Evolutionary conservation across 1,284 basidiomycete species (phyloP).

Genomic region (Caloboletus inedulis): DNA sequence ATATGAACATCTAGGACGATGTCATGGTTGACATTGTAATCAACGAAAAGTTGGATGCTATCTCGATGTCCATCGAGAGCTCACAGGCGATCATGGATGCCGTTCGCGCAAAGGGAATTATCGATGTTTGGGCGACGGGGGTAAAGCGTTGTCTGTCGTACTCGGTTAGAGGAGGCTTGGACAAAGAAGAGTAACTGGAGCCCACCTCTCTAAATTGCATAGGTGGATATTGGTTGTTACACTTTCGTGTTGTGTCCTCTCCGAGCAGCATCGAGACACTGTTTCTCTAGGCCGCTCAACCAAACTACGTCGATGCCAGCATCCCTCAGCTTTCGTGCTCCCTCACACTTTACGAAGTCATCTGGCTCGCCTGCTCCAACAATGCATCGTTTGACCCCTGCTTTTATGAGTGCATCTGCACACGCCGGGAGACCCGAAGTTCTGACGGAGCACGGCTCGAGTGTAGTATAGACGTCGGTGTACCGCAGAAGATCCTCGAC

Average conservation of each 20-base stretch:
- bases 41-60: constrained; percentile 29
- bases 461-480: constrained; percentile 87
- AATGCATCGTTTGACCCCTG: constrained; percentile 72
- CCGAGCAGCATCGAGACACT: constrained; percentile 77
- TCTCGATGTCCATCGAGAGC: constrained; percentile 44
- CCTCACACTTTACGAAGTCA: constrained; percentile 94
- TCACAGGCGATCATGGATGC: constrained; percentile 32
- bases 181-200: background rate
- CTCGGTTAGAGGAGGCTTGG: constrained; percentile 1
- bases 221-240: background rate
- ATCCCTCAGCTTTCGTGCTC: constrained; percentile 71
- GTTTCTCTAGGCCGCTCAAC: constrained; percentile 65
- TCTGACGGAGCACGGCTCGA: constrained; percentile 94
- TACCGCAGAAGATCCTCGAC: constrained; percentile 50
- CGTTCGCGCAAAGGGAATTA: constrained; percentile 30
- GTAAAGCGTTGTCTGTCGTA: constrained; percentile 31
- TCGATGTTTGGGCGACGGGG: constrained; percentile 31
- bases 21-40: constrained; percentile 44
- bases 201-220: constrained; percentile 4
- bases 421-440: constrained; percentile 88
- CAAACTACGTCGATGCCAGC: constrained; percentile 78
- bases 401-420: constrained; percentile 78
- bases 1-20: constrained; percentile 36
- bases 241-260: constrained; percentile 40
- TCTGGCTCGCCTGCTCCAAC: constrained; percentile 92